phyloP scores from a whole-genome alignment of 768 basidiomycete species.

The Multifurca ochricompacta region DNA sequence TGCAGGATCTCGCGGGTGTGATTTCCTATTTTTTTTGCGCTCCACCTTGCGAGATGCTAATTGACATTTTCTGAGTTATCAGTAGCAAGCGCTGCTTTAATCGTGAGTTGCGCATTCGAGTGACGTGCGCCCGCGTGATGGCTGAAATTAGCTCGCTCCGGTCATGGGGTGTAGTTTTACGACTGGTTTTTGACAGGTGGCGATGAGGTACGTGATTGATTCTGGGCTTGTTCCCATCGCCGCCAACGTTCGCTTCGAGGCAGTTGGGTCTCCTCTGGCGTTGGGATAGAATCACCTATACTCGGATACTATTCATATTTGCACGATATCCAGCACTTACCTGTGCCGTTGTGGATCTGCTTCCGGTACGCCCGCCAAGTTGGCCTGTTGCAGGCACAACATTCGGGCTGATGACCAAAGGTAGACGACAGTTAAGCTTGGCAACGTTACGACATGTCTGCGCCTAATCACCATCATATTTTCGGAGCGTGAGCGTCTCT shows the following conservation, averaged over 20 bases:
- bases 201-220: slow-evolving; percentile 5
- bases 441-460: neutral
- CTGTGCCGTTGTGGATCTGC: neutral
- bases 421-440: neutral
- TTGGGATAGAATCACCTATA: neutral
- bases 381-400: neutral
- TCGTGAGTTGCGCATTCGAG: neutral
- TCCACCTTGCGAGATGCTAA: neutral
- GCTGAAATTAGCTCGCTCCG: neutral
- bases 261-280: slow-evolving; percentile 11
- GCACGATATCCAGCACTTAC: slow-evolving; percentile 14
- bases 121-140: neutral
- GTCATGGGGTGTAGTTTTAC: neutral
- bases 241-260: neutral
- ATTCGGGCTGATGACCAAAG: neutral
- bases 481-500: slow-evolving; percentile 5
- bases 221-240: too few species aligned
- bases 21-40: neutral
- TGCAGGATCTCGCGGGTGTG: slow-evolving; percentile 3
- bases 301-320: slow-evolving; percentile 1
- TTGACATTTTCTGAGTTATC: neutral
- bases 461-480: neutral
- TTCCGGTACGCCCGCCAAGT: slow-evolving; percentile 3
- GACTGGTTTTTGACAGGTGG: slow-evolving; percentile 9
- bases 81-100: slow-evolving; percentile 5